Base-by-base conservation (phyloP, 495 filamentous ascomycete genomes). In the Lophiotrema nucula region DNA sequence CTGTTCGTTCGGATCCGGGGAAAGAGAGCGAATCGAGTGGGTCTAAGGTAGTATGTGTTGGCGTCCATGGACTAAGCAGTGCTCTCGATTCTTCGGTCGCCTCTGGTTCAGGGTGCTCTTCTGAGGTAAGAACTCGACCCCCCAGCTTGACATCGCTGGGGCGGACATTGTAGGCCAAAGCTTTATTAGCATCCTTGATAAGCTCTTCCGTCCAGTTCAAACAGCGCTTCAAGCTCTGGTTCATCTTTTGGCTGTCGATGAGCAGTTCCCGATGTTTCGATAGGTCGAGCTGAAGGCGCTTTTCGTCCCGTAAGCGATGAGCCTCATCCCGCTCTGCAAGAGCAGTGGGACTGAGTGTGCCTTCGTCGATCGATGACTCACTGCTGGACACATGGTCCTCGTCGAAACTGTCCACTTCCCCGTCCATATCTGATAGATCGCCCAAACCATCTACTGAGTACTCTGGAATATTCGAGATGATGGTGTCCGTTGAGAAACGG, bases 141-240 rank as follows among this genome's bases (percentile, higher is more conserved):
- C 90, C 87, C 13, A 93, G 68, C 65, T 87, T 80, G n/a, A 95
- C 75, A 61, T 96, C 90, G 58, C 81, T 86, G 18, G 86, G 79
- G 10, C 79, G 78, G 16, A 96, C 87, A 33, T 80, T 76, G 64
- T 93, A 95, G 42, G 85, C 87, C 10, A 99, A 80, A 1, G 93
- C 93, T 65, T 86, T 89, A 64, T 86, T 88, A 23, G 86, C 92
- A 51, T 96, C 89, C 27, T 79, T 84, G 64, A 99, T 96, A 33
- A 99, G 77, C 56, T 88, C 85, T 63, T 99, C 93, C 0, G 91
- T 90, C 80, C 88, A 88, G 21, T 81, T 81, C 21, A 95, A 76
- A 69, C 93, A 99, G 24, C 90, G 80, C 67, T 89, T 92, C 2
- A 99, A 76, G 65, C 88, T 92, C 64, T 93, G 88, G 69, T 97